Base-by-base conservation (phyloP, 768 basidiomycete species). In the Symmetrospora coprosmae region DNA sequence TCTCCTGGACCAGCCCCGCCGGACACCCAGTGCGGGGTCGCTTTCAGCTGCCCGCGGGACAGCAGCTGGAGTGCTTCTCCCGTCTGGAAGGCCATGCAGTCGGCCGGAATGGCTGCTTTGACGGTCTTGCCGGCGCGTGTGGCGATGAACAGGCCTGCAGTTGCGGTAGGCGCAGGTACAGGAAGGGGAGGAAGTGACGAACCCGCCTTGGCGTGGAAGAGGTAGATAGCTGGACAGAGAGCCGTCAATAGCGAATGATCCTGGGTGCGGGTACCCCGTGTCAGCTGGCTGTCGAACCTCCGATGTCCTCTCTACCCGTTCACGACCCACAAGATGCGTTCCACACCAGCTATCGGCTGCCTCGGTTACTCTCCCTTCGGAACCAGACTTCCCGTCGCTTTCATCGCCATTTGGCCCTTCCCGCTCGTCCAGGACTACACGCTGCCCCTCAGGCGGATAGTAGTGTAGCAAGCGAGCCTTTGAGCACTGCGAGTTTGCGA, bases 271-370 rank as follows among this genome's bases (percentile, higher is more conserved):
- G n/a, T n/a, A n/a, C n/a, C n/a, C n/a, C n/a, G n/a, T n/a, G n/a
- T n/a, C n/a, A n/a, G n/a, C n/a, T 97, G 92, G 67, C 89, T 89
- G 17, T 92, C 92, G 74, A 92, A 97, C 81, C 87, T n/a, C n/a
- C n/a, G n/a, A 90, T 65, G 82, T 86, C 65, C 94, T 88, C 28
- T 66, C 67, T 1, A 88, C 74, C 1, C 82, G 76, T 47, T 82
- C n/a, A n/a, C n/a, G n/a, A n/a, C n/a, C n/a, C n/a, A n/a, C n/a
- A n/a, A 7, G 61, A 62, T 1, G 40, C 6, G 0, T 25, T n/a
- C n/a, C n/a, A n/a, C n/a, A n/a, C n/a, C n/a, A n/a, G n/a, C n/a
- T n/a, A n/a, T n/a, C n/a, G n/a, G n/a, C n/a, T n/a, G n/a, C n/a
- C n/a, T n/a, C n/a, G n/a, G n/a, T n/a, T n/a, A n/a, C n/a, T n/a